Conservation (phyloP, 768 basidiomycete genomes). For the Leucocoprinus leucothites region DNA sequence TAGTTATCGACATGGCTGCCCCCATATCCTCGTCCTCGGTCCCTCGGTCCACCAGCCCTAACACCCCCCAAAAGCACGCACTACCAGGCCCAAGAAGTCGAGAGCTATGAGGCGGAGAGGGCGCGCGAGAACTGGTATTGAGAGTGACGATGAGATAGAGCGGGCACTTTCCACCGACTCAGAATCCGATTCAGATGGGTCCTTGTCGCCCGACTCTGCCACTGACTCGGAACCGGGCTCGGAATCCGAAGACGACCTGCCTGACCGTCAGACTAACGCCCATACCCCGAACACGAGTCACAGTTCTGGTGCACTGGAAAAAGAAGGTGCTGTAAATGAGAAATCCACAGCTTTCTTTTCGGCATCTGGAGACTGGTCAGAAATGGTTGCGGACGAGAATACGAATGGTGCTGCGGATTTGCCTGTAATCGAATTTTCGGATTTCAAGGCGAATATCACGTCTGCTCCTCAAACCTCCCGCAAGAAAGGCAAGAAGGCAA, state of each 20-base stretch:
- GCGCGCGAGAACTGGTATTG: slow-evolving; percentile 52
- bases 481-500: slow-evolving; percentile 40
- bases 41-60: slow-evolving; percentile 27
- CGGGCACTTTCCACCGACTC: slow-evolving; percentile 69
- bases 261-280: slow-evolving; percentile 47
- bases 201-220: slow-evolving; percentile 54
- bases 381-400: slow-evolving; percentile 78
- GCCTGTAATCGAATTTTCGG: slow-evolving; percentile 80
- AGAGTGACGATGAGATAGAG: slow-evolving; percentile 77
- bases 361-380: slow-evolving; percentile 65
- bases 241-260: slow-evolving; percentile 57
- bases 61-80: slow-evolving; percentile 29
- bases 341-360: slow-evolving; percentile 49
- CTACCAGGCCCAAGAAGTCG: slow-evolving; percentile 31
- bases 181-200: slow-evolving; percentile 52
- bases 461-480: slow-evolving; percentile 25
- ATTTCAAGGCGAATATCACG: slow-evolving; percentile 44
- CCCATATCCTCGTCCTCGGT: slow-evolving; percentile 32
- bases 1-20: slow-evolving; percentile 44
- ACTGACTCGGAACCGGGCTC: slow-evolving; percentile 69
- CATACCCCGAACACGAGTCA: slow-evolving; percentile 70
- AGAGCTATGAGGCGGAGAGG: slow-evolving; percentile 59
- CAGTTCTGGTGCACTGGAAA: slow-evolving; percentile 44
- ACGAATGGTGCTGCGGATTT: slow-evolving; percentile 62
- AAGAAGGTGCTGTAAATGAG: slow-evolving; percentile 27